These are phyloP conservation scores for Acanthamoeba divionensis DNA, from an alignment of 208 protist species.

Conservation along the genomic window DNA sequence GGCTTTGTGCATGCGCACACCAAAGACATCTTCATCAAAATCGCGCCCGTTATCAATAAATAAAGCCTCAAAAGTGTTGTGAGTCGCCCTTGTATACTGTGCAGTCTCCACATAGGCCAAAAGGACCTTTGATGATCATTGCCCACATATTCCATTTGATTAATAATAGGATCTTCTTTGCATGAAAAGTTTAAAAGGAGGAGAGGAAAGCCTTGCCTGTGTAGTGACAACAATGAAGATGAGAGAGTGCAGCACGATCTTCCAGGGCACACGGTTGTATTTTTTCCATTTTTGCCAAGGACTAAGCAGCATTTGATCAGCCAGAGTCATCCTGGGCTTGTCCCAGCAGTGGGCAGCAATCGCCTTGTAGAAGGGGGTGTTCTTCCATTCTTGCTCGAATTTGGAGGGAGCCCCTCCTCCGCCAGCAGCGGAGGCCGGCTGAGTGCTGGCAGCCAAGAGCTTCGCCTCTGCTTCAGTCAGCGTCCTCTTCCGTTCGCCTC, in stretches of 20 bases:
- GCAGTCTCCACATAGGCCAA: constrained; percentile 36
- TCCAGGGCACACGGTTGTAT: constrained; percentile 51
- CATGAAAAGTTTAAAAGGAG: neutral
- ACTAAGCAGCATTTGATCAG: constrained; percentile 42
- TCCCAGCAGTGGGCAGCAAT: constrained; percentile 36
- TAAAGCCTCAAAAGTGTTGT: constrained; percentile 6
- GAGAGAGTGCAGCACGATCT: constrained; percentile 44
- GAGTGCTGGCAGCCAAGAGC: too few species aligned
- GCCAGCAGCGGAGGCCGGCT: too few species aligned
- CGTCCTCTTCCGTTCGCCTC: too few species aligned
- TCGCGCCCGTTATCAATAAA: neutral
- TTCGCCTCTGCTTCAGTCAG: too few species aligned
- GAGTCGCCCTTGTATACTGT: constrained; percentile 4
- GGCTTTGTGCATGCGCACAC: neutral
- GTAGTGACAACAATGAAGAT: constrained; percentile 48
- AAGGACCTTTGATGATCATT: neutral
- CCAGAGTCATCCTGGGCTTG: constrained; percentile 39
- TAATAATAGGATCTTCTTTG: neutral
- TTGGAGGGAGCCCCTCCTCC: too few species aligned
- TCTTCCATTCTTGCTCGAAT: too few species aligned
- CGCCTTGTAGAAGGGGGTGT: neutral
- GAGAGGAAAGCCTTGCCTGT: too few species aligned
- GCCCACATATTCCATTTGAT: neutral
- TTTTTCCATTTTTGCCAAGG: constrained; percentile 57
- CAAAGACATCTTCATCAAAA: neutral